Base-by-base conservation (phyloP, 148 eudicot species). In the Bassia scoparia region DNA sequence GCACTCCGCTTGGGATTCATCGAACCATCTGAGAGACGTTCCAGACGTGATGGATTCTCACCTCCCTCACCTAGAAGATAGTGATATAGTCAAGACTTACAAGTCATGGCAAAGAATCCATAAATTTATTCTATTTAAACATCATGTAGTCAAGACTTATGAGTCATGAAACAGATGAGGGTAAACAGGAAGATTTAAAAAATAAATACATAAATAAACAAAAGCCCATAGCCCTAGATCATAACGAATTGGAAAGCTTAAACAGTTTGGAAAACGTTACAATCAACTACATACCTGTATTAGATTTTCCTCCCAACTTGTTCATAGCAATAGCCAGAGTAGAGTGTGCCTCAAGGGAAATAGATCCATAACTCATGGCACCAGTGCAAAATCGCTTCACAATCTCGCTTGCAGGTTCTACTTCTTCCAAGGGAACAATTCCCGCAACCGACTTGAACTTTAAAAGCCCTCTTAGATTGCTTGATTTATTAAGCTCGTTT, bases 331-430 rank as follows among this genome's bases (percentile, higher is more conserved):
- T 79, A 72, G 99, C 99, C 55, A 96, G 85, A 76, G 99, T 92
- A 46, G 89, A 78, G 69, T 96, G 99, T 48, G 99, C 97, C 83
- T 96, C 99, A 80, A 96, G 76, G 46, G 99, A 96, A 64, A 96
- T 96, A 34, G 99, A 96, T 37, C 99, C 99, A 77, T 96, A 96
- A 81, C 99, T 96, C 99, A 96, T 96, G 66, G 99, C 99, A 61
- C 99, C 99, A 27, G 99, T 96, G 77, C 93, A 87, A 66, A 96
- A 96, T 69, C 99, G 89, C 77, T 96, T 96, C 70, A 96, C 99
- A 79, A 96, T 96, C 83, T 92, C 97, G 74, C 96, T 90, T 3
- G 92, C 99, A 58, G 99, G 84, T 77, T 92, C 96, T 35, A 96
- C 97, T 78, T 96, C 95, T 67, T 96, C 97, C 77, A 96, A 73